Evolutionary conservation across 1,284 basidiomycete genomes (phyloP).

Genomic region (Schizophyllum amplum): DNA sequence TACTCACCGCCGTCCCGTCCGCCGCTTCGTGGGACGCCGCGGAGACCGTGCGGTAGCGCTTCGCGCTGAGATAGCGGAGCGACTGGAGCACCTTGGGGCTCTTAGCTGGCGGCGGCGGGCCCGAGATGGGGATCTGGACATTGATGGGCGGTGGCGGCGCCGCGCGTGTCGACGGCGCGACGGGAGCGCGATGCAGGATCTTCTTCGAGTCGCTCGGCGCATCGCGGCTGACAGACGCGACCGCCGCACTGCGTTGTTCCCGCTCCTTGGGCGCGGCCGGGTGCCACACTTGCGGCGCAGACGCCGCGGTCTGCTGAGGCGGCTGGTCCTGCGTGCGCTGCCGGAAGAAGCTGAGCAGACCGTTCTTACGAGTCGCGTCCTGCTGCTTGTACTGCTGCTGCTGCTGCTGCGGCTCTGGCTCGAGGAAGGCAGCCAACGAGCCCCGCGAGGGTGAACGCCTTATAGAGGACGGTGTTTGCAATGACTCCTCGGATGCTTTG

Average conservation of each 20-base stretch:
- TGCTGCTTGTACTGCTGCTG: background rate
- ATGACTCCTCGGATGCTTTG: background rate
- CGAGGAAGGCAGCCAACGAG: background rate
- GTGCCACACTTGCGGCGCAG: background rate
- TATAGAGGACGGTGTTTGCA: background rate
- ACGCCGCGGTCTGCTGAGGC: background rate
- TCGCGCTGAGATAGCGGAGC: constrained; percentile 47
- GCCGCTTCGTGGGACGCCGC: constrained; percentile 65
- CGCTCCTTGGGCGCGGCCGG: background rate
- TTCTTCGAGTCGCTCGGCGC: background rate
- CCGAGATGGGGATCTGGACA: background rate
- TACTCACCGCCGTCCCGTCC: constrained; percentile 65
- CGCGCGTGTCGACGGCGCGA: background rate
- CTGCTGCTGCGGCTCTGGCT: background rate
- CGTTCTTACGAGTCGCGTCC: background rate
- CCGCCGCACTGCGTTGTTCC: background rate
- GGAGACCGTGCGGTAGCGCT: constrained; percentile 60
- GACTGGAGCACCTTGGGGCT: background rate
- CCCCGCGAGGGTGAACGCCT: background rate
- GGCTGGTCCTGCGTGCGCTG: background rate
- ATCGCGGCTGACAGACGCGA: background rate
- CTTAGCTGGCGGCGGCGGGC: background rate
- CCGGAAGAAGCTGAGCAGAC: background rate
- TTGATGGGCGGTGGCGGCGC: background rate
- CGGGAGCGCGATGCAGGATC: background rate